Evolutionary conservation across 1,284 basidiomycete species (phyloP), one percentile per base, ranked within the genome.

Genomic region (Thelephora terrestris): DNA sequence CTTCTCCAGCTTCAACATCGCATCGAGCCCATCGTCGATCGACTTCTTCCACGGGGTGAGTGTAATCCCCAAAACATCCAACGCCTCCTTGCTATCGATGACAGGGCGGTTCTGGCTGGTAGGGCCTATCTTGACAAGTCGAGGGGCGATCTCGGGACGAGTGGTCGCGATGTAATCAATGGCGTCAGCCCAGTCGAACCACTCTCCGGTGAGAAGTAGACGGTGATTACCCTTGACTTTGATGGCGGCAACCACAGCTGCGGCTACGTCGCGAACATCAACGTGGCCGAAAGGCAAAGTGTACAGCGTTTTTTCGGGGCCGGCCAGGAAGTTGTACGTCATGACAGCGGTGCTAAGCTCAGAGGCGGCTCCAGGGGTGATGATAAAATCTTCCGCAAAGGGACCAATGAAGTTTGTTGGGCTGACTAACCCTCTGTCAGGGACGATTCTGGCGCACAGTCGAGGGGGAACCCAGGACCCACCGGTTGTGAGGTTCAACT

Each of bases 191-290:
- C 47, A 57, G 46, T 47, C 46, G 35, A 54, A 54, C 47, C 53
- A 55, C 27, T 53, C 52, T 7, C 54, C 56, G 12, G 46, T 47
- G 21, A 62, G 35, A 12, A 61, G 45, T 49, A 62, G 53, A n/a
- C 62, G 58, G 23, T 39, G 7, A 51, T 59, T 61, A 34, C 47
- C 53, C 18, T 45, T 48, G 12, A 55, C 51, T 25, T 4, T 39
- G 37, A 39, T 6, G 16, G 57, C 55, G n/a, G 46, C 45, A 27
- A 62, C 50, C 38, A 55, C 53, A 2, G 53, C 56, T 2, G 48
- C 51, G 16, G 62, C 61, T 29, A 55, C 58, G 50, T 63, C 62
- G 24, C 57, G 54, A 17, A 62, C 58, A 47, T 63, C 57, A 45
- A 55, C 51, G 46, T n/a, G 45, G 29, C 18, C 17, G 16, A 47